These are phyloP conservation scores for Vanrija sp. DNA, from an alignment of 1,284 basidiomycete species.

Conservation along the genomic window DNA sequence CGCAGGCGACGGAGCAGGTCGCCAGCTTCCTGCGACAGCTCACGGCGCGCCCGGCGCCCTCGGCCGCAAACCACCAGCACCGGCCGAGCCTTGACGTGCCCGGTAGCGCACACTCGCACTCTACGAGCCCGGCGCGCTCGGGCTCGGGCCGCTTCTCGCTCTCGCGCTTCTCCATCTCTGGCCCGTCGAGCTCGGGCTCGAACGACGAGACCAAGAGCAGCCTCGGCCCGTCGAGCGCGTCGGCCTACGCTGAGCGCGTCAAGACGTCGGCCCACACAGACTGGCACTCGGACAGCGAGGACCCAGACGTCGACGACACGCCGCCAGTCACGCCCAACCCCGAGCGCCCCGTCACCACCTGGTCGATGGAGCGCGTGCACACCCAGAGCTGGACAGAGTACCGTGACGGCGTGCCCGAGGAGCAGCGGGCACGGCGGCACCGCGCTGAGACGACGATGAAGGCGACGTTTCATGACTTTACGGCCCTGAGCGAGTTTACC, in stretches of 20 bases:
- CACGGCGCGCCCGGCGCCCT: neutral
- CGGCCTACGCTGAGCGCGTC: no score
- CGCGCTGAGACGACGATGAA: neutral
- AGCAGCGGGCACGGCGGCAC: neutral
- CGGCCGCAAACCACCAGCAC: neutral
- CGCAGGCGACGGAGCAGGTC: neutral
- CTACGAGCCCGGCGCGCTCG: no score
- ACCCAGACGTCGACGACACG: slow-evolving; percentile 4
- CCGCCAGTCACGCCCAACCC: neutral
- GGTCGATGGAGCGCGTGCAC: slow-evolving; percentile 11
- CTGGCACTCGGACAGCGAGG: slow-evolving; percentile 1
- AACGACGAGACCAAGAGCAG: no score
- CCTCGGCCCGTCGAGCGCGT: no score
- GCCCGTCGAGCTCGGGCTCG: no score
- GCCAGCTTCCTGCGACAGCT: neutral
- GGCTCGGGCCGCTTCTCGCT: no score
- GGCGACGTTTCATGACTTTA: slow-evolving; percentile 15
- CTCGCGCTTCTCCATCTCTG: no score
- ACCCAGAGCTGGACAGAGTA: neutral
- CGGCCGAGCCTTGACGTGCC: no score
- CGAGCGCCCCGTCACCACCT: slow-evolving; percentile 12
- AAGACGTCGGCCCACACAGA: no score
- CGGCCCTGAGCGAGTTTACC: slow-evolving; percentile 2
- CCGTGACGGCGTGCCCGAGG: neutral
- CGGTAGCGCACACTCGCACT: no score